Evolutionary conservation across 2,329 filamentous ascomycete genomes (phyloP), one percentile per base, ranked within the genome.

Genomic region (Thielaviopsis punctulata): DNA sequence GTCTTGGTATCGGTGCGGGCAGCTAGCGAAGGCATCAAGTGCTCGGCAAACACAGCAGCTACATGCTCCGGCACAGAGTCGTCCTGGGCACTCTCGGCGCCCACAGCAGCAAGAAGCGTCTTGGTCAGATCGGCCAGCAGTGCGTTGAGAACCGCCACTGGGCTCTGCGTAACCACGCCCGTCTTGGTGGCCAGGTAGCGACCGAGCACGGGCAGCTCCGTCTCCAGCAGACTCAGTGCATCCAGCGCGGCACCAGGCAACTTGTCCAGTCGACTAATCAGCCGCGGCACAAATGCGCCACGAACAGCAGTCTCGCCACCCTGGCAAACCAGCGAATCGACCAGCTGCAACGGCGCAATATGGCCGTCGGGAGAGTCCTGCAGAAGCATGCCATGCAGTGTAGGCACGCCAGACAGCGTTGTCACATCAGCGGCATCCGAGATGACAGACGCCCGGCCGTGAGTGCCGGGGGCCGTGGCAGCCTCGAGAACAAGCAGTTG

Each of bases 141-240:
- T 10, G 65, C 59, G 55, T 71, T 72, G 18, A 82, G 66, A 43
- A 71, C 66, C 10, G 61, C 59, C 3, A 77, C 58, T 2, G 77
- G 71, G 58, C 79, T 71, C 13, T 67, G 62, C 3, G 69, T 63
- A 43, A 82, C 63, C 23, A 75, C 65, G 27, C 65, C 60, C 51
- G 71, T 72, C 54, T 76, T 69, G 33, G 65, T 61, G 47, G 73
- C 65, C 23, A 84, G 59, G 52, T 77, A 72, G 45, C 70, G 69
- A 9, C 76, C 77, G 55, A 85, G 66, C 2, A 75, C 67, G 8
- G 79, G 77, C 48, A 85, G 65, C 60, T 87, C 83, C 1, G 70
- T 68, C 62, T 84, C 79, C 0, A 87, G 68, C 18, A 82, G 69
- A 45, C 75, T 70, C 47, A 87, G 66, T 43, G 79, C 76, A 45